Percentiles rank a stretch among this genome's conserved stretches.
These are phyloP conservation scores for Lichtheimia hyalospora DNA, from an alignment of 371 early-diverging fungal genomes.

Conservation along the genomic window DNA sequence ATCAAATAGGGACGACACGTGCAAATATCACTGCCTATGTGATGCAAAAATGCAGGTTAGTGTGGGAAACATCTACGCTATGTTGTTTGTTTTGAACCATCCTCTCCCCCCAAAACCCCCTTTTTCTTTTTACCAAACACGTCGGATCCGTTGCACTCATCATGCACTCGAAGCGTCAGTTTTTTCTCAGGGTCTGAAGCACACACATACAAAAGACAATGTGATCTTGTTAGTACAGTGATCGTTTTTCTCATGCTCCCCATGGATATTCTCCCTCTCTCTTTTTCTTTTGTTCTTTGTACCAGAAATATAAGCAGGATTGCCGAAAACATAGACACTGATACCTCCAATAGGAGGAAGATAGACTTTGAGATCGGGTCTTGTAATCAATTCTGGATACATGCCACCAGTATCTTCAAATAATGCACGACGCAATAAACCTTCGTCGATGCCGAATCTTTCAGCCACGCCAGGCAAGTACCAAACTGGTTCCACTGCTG, in stretches of 20 bases:
- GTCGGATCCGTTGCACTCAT: constrained; percentile 93
- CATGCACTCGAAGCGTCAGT: constrained; percentile 89
- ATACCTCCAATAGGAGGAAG: constrained; percentile 95
- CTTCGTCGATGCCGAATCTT: constrained; percentile 88
- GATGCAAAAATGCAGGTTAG: background rate
- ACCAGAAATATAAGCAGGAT: constrained; percentile 73
- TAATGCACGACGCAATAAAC: constrained; percentile 78
- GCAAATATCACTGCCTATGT: constrained; percentile 77
- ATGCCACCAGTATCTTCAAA: constrained; percentile 88
- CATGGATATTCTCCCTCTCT: no score
- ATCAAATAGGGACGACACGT: constrained; percentile 95
- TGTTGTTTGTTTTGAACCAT: background rate
- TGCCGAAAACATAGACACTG: constrained; percentile 93
- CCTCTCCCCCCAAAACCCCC: no score
- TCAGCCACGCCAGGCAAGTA: constrained; percentile 91
- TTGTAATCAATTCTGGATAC: constrained; percentile 95
- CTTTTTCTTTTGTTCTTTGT: constrained; percentile 5
- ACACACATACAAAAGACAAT: background rate
- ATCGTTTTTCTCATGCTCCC: no score
- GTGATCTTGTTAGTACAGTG: background rate
- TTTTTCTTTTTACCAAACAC: constrained; percentile 74
- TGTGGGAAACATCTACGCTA: background rate
- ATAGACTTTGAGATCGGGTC: constrained; percentile 93
- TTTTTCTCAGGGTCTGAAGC: constrained; percentile 74
- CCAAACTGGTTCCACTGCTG: constrained; percentile 98